A percentile compares a stretch with the other conserved stretches of the same genome.
Conservation (phyloP, 2,329 filamentous ascomycete species). For the Fusarium albosuccineum region DNA sequence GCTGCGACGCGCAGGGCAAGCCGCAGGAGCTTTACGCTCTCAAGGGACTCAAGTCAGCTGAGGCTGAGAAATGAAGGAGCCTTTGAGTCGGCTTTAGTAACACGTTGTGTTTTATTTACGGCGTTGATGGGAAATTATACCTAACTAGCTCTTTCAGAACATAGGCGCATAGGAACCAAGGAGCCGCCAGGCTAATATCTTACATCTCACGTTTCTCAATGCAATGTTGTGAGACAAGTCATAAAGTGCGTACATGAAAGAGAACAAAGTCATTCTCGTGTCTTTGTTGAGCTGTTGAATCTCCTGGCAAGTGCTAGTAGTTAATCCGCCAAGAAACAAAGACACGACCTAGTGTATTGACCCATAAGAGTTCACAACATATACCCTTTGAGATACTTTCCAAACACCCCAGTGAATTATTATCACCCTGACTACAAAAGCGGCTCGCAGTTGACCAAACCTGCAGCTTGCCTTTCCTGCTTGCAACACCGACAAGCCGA, state of each 20-base stretch:
- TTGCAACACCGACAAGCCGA: not conserved
- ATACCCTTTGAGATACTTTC: too few species aligned
- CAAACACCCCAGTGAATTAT: not conserved
- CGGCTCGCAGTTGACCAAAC: not conserved
- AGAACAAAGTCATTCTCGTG: not conserved
- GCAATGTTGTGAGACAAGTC: too few species aligned
- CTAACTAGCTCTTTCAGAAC: slow-evolving; percentile 6
- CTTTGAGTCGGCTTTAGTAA: not conserved
- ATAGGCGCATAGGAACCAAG: not conserved
- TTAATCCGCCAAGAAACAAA: too few species aligned
- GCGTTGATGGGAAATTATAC: slow-evolving; percentile 12
- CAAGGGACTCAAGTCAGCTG: slow-evolving; percentile 33
- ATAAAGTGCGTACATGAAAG: not conserved
- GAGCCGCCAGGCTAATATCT: not conserved
- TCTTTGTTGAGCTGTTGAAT: too few species aligned
- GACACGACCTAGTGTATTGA: too few species aligned
- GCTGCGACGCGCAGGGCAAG: slow-evolving; percentile 67
- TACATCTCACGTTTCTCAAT: not conserved
- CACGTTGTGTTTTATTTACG: not conserved
- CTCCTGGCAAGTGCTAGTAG: too few species aligned
- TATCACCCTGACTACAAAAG: not conserved
- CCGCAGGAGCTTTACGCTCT: slow-evolving; percentile 68
- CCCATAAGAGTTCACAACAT: too few species aligned
- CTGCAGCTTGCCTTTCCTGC: not conserved
- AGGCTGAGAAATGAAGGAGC: not conserved